Evolutionary conservation across 192 early-diverging fungal species (phyloP), one percentile per base, ranked within the genome.

Genomic region (Thoreauomyces humboldtii): DNA sequence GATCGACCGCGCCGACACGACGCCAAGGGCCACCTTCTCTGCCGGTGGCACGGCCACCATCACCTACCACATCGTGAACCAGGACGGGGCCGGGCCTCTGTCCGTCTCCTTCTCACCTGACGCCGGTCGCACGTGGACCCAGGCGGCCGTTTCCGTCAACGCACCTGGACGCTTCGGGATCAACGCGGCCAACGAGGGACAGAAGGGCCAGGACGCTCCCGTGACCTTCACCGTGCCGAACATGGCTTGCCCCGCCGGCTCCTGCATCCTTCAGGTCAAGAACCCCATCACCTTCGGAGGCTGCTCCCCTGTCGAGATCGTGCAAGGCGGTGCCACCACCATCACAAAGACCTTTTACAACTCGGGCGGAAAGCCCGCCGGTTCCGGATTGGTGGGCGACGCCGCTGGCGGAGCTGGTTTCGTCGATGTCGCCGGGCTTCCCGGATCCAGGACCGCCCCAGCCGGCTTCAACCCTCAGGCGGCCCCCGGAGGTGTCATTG

Each of bases 41-140:
- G 56, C 66, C 4, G 66, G 66, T 19, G 48, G 45, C 25, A 21
- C 51, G 24, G 57, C 58, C 1, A 17, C 21, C 14, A 4, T 68
- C 1, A 36, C 15, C 2, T 68, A 44, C 37, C 48, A 38, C 34
- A 68, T 68, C 32, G 54, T 58, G 17, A 68, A 68, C 47, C 66
- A 68, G 27, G 66, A 68, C 47, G 66, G 66, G 25, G 66, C 54
- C 9, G 66, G 66, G 17, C 66, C 66, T 12, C 35, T 68, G 0
- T 22, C 55, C 9, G 57, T 60, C 15, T 14, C 44, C 17, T 68
- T 68, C 36, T 59, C 56, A 11, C 41, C 38, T 31, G 66, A 68
- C 25, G 35, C 22, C 28, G 66, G 66, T 7, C 11, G 32, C 0
- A 68, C 44, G 12, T 68, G 53, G 54, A 56, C 53, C 4, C 4